Conservation (phyloP, 2,329 filamentous ascomycete species). For the Helotiales sp. region DNA sequence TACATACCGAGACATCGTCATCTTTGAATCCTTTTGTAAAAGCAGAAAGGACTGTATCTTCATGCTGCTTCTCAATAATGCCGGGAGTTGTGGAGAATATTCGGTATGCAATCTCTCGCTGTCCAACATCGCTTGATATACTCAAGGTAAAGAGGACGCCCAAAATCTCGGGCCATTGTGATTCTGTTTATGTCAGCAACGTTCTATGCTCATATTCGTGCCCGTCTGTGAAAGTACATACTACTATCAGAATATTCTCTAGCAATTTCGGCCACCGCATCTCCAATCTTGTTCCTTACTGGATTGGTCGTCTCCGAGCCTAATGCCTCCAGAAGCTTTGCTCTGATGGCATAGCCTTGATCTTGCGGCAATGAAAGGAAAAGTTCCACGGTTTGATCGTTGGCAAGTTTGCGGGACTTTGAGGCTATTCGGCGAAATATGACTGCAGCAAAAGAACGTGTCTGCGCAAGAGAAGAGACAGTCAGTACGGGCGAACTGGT, state of each 20-base stretch:
- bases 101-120: slow-evolving; percentile 89
- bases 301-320: slow-evolving; percentile 69
- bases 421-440: slow-evolving; percentile 93
- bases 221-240: slow-evolving; percentile 45
- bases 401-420: slow-evolving; percentile 76
- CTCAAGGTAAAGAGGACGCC: slow-evolving; percentile 85
- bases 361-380: slow-evolving; percentile 78
- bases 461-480: slow-evolving; percentile 52
- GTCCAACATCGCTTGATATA: slow-evolving; percentile 77
- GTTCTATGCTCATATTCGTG: neutral
- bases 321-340: slow-evolving; percentile 79
- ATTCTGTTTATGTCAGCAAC: slow-evolving; percentile 52
- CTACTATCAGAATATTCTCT: slow-evolving; percentile 92
- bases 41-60: slow-evolving; percentile 82
- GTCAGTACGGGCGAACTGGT: slow-evolving; percentile 9
- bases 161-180: slow-evolving; percentile 88
- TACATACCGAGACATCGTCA: slow-evolving; percentile 70
- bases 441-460: slow-evolving; percentile 87
- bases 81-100: slow-evolving; percentile 94
- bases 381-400: slow-evolving; percentile 74
- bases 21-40: slow-evolving; percentile 94
- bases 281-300: slow-evolving; percentile 92
- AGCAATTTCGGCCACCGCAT: slow-evolving; percentile 94
- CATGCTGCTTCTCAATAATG: slow-evolving; percentile 94
- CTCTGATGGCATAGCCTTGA: slow-evolving; percentile 75